A percentile compares a stretch with the other conserved stretches of the same genome.
phyloP scores from a whole-genome alignment of 768 basidiomycete genomes.

The Tubosaeta sp. region DNA sequence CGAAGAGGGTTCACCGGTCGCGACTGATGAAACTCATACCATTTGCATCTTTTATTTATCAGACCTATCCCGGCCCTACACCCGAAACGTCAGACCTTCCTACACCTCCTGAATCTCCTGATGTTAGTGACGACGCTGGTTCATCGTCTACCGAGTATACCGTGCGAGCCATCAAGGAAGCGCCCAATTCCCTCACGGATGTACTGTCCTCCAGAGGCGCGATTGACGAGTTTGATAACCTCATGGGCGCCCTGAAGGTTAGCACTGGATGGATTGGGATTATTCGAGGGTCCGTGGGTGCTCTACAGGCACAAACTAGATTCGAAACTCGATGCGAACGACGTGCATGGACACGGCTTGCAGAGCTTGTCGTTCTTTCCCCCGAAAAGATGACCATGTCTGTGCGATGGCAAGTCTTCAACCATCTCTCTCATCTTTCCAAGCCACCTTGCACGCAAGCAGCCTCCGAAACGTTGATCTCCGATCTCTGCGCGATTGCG shows the following conservation, averaged over 20 bases:
- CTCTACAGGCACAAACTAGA: background rate
- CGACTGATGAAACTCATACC: conserved; percentile 27
- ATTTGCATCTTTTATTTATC: conserved; percentile 15
- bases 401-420: conserved; percentile 53
- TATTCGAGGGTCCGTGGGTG: conserved; percentile 24
- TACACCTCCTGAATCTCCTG: conserved; percentile 28
- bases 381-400: conserved; percentile 20
- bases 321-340: conserved; percentile 35
- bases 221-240: conserved; percentile 34
- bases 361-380: conserved; percentile 43
- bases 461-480: conserved; percentile 35
- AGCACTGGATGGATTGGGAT: conserved; percentile 35
- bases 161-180: conserved; percentile 13
- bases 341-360: conserved; percentile 48
- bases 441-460: background rate
- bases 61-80: background rate
- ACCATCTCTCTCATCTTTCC: conserved; percentile 38
- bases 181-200: conserved; percentile 15
- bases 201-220: conserved; percentile 36
- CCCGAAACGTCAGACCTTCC: conserved; percentile 15
- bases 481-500: conserved; percentile 55
- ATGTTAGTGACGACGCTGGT: conserved; percentile 21
- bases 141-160: conserved; percentile 29
- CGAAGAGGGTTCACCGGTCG: conserved; percentile 16
- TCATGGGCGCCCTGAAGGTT: conserved; percentile 40